These are phyloP conservation scores for Myxozyma sirexii DNA, from an alignment of 805 yeast genomes.

Conservation along the genomic window DNA sequence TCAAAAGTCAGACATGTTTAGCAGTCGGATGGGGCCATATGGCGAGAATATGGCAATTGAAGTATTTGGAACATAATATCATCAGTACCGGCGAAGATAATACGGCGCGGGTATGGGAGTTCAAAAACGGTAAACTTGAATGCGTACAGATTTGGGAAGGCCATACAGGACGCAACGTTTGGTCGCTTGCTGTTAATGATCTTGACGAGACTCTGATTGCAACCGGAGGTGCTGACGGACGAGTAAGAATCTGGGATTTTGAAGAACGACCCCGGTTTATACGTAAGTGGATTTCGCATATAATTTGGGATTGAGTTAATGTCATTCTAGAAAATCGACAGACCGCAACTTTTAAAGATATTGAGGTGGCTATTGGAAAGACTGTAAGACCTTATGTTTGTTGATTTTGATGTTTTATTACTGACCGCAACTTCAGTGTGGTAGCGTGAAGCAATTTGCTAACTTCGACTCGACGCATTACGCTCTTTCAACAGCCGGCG, in stretches of 20 bases:
- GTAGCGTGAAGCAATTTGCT: conserved; percentile 22
- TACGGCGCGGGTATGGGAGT: conserved; percentile 77
- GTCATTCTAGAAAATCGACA: conserved; percentile 3
- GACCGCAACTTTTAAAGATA: conserved; percentile 37
- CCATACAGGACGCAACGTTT: conserved; percentile 83
- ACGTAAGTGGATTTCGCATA: background rate
- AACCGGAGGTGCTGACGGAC: conserved; percentile 95
- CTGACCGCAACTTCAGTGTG: conserved; percentile 10
- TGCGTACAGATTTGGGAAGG: conserved; percentile 59
- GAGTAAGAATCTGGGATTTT: conserved; percentile 59
- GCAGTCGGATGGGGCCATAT: conserved; percentile 96
- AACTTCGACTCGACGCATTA: background rate
- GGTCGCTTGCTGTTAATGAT: conserved; percentile 67
- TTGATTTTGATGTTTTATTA: background rate
- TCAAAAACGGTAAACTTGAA: conserved; percentile 43
- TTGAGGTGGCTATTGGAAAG: background rate
- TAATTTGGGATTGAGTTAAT: background rate
- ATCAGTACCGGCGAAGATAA: conserved; percentile 86
- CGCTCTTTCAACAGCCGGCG: conserved; percentile 41
- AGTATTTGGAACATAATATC: conserved; percentile 52
- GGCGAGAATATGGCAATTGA: conserved; percentile 87
- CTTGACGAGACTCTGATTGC: conserved; percentile 56
- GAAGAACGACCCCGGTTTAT: conserved; percentile 5
- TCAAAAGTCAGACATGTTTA: conserved; percentile 56
- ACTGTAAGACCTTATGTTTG: background rate